Evolutionary conservation across 2,329 filamentous ascomycete genomes (phyloP).

Genomic region (Purpureocillium takamizusanense): DNA sequence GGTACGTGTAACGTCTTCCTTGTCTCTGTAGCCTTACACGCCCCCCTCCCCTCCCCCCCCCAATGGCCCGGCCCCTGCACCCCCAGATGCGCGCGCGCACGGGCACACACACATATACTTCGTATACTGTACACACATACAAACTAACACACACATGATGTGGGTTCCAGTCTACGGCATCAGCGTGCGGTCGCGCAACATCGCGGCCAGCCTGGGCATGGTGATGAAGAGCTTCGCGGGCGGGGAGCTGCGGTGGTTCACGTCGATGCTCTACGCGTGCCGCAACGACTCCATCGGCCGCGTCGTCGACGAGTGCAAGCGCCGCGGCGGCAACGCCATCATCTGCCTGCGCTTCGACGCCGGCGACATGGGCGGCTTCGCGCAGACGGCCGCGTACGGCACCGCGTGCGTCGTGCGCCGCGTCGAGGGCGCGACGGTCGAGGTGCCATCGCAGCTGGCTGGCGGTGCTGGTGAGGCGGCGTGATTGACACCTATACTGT

Average conservation of each 20-base stretch:
- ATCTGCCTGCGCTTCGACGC: slow-evolving; percentile 51
- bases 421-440: slow-evolving; percentile 28
- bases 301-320: slow-evolving; percentile 46
- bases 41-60: no score
- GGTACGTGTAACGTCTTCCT: not conserved
- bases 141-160: no score
- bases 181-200: slow-evolving; percentile 49
- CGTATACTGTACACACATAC: no score
- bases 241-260: slow-evolving; percentile 51
- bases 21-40: no score
- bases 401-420: slow-evolving; percentile 50
- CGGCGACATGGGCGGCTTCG: slow-evolving; percentile 43
- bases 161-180: slow-evolving; percentile 47
- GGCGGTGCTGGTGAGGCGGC: no score
- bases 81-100: no score
- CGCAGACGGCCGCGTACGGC: slow-evolving; percentile 52
- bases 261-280: slow-evolving; percentile 47
- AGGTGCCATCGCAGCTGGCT: slow-evolving; percentile 17
- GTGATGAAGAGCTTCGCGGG: slow-evolving; percentile 47
- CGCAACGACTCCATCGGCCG: slow-evolving; percentile 50
- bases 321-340: slow-evolving; percentile 49
- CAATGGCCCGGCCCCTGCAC: no score
- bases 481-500: no score
- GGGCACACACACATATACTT: no score
- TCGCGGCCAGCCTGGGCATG: slow-evolving; percentile 46